Evolutionary conservation across 2,329 filamentous ascomycete species (phyloP).

Genomic region (Fusarium vanettenii): DNA sequence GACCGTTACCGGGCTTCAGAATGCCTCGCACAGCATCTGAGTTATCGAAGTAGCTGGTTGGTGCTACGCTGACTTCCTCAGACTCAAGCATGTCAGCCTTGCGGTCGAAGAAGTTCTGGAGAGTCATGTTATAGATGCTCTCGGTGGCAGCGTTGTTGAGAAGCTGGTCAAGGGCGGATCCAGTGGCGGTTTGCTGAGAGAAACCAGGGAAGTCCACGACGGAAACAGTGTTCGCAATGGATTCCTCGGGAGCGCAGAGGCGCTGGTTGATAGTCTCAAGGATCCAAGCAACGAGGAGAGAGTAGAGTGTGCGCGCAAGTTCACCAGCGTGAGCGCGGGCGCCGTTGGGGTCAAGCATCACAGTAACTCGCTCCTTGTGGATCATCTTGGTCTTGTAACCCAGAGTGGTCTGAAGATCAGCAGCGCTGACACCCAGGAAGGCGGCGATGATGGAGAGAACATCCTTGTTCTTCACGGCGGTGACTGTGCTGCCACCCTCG

Average conservation of each 20-base stretch:
- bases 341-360: slow-evolving; percentile 94
- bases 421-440: slow-evolving; percentile 88
- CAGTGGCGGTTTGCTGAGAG: slow-evolving; percentile 83
- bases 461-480: slow-evolving; percentile 93
- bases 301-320: slow-evolving; percentile 91
- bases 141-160: slow-evolving; percentile 95
- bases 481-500: slow-evolving; percentile 88
- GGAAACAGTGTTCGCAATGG: slow-evolving; percentile 92
- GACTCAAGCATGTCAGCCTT: slow-evolving; percentile 94
- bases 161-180: slow-evolving; percentile 89
- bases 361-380: slow-evolving; percentile 95
- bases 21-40: slow-evolving; percentile 92
- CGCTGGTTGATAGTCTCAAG: slow-evolving; percentile 93
- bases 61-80: slow-evolving; percentile 89
- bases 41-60: slow-evolving; percentile 98
- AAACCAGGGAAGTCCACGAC: slow-evolving; percentile 98
- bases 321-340: slow-evolving; percentile 94
- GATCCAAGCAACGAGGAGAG: slow-evolving; percentile 91
- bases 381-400: slow-evolving; percentile 98
- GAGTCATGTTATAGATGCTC: slow-evolving; percentile 89
- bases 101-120: slow-evolving; percentile 96
- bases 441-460: slow-evolving; percentile 86
- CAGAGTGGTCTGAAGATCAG: slow-evolving; percentile 86
- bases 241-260: slow-evolving; percentile 87
- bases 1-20: slow-evolving; percentile 90